Evolutionary conservation across 2,329 filamentous ascomycete species (phyloP).

Genomic region (Talaromyces islandicus): DNA sequence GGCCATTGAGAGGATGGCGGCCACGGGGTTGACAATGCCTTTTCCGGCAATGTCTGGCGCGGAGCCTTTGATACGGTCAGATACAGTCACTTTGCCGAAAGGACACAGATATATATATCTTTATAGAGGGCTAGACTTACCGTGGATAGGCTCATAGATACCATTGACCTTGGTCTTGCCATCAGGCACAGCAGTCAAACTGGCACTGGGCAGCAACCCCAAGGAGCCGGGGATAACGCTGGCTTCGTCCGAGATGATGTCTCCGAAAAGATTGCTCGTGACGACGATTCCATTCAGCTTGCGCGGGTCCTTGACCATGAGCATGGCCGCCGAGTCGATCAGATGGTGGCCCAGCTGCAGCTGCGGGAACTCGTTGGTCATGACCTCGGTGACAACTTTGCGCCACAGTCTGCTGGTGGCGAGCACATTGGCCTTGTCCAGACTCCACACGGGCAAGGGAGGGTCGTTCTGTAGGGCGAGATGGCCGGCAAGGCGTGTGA

Average conservation of each 20-base stretch:
- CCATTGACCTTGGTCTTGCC: conserved; percentile 80
- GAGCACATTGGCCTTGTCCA: conserved; percentile 96
- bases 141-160: conserved; percentile 97
- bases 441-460: conserved; percentile 71
- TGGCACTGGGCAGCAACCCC: conserved; percentile 81
- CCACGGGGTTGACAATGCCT: conserved; percentile 86
- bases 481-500: conserved; percentile 74
- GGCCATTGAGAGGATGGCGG: conserved; percentile 82
- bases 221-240: conserved; percentile 89
- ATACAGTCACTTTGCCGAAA: neutral
- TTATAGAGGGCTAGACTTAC: conserved; percentile 42
- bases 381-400: conserved; percentile 76
- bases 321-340: conserved; percentile 94
- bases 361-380: conserved; percentile 83
- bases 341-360: conserved; percentile 80
- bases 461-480: conserved; percentile 72
- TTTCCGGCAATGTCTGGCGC: conserved; percentile 91
- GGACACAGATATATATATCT: too few species aligned
- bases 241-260: conserved; percentile 94
- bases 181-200: conserved; percentile 78
- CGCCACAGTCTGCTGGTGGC: conserved; percentile 87
- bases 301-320: conserved; percentile 91
- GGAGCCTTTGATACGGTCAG: conserved; percentile 51
- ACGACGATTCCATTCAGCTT: conserved; percentile 85
- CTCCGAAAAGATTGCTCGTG: conserved; percentile 90